phyloP scores from a whole-genome alignment of 257 asterid genomes.

The Solanum stenotomum region DNA sequence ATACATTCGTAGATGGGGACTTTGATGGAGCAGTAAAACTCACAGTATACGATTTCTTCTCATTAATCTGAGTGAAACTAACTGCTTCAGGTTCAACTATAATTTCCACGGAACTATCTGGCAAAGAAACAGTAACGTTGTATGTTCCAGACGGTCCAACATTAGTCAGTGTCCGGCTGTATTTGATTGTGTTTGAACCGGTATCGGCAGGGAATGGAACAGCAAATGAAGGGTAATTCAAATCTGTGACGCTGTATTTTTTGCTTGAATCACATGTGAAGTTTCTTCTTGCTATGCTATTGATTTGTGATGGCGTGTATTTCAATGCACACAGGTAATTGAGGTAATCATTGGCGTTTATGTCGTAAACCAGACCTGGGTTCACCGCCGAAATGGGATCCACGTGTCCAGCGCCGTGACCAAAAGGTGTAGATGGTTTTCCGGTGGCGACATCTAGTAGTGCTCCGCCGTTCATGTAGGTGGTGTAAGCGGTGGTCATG shows the following conservation, averaged over 20 bases:
- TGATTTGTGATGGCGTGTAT: constrained; percentile 51
- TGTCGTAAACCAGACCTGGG: constrained; percentile 80
- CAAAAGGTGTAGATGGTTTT: constrained; percentile 64
- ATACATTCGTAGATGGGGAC: constrained; percentile 44
- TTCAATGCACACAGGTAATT: constrained; percentile 69
- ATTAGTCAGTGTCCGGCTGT: constrained; percentile 63
- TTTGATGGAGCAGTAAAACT: constrained; percentile 41
- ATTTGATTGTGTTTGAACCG: constrained; percentile 30
- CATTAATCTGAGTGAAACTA: constrained; percentile 36
- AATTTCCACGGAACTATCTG: constrained; percentile 34
- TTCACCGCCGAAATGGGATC: constrained; percentile 73
- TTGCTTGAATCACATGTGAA: constrained; percentile 44
- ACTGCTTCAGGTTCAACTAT: constrained; percentile 47
- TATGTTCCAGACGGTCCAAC: constrained; percentile 70
- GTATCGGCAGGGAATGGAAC: constrained; percentile 25
- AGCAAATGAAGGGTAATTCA: constrained; percentile 84
- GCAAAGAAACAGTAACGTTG: constrained; percentile 35
- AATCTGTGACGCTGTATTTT: constrained; percentile 48
- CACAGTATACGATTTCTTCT: constrained; percentile 63
- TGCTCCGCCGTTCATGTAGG: constrained; percentile 46
- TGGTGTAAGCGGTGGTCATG: constrained; percentile 56
- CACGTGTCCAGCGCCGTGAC: constrained; percentile 85
- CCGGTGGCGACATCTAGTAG: constrained; percentile 63
- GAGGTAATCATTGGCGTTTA: constrained; percentile 37
- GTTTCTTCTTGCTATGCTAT: constrained; percentile 44